phyloP scores from a whole-genome alignment of 106 monocot species.

The Posidonia australis region DNA sequence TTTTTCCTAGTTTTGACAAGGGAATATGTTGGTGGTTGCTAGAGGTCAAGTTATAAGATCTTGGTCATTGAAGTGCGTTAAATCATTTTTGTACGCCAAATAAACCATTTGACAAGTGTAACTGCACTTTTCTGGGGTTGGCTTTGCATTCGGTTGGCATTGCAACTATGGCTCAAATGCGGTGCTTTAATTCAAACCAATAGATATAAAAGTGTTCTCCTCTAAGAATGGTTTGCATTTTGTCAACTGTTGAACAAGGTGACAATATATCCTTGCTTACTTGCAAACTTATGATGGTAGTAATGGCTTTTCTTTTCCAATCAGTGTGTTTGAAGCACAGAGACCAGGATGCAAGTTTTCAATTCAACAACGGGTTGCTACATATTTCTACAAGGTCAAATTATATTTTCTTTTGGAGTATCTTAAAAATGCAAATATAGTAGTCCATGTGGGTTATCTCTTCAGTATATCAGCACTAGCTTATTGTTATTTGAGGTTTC shows the following conservation, averaged over 20 bases:
- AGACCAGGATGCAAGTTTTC: conserved; percentile 82
- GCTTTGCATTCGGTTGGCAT: too few species aligned
- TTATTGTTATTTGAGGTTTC: not conserved
- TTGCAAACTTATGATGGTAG: not conserved
- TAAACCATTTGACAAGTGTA: too few species aligned
- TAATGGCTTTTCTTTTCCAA: conserved; percentile 5
- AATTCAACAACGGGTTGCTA: conserved; percentile 55
- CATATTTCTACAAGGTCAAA: conserved; percentile 75
- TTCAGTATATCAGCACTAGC: not conserved
- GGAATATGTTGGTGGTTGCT: too few species aligned
- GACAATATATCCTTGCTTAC: not conserved
- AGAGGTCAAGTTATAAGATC: too few species aligned
- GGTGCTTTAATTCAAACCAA: not conserved
- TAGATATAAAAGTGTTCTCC: not conserved
- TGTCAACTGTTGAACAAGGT: not conserved
- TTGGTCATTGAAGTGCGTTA: too few species aligned
- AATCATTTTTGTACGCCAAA: too few species aligned
- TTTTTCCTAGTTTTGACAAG: too few species aligned
- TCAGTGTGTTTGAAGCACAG: conserved; percentile 93
- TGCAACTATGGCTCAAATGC: not conserved
- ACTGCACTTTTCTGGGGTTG: too few species aligned
- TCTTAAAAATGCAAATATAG: not conserved
- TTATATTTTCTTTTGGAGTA: not conserved
- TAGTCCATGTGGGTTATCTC: not conserved
- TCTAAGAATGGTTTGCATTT: not conserved